Conservation (phyloP, 805 yeast species). For the Pichia eremophila region DNA sequence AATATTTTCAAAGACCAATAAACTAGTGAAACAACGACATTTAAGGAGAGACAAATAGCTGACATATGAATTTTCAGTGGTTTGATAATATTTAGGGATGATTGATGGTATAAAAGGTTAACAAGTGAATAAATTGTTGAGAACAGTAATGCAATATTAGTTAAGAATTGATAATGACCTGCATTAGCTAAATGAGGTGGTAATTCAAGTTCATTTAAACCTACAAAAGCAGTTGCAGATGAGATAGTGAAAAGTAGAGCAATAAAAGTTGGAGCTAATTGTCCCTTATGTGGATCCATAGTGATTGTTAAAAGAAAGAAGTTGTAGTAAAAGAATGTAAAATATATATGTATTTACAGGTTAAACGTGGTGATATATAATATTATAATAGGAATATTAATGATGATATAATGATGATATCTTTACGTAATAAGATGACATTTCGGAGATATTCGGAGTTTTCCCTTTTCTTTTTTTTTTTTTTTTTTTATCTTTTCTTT, state of each 20-base stretch:
- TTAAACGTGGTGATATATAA: too few relatives aligned
- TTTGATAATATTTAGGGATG: background rate
- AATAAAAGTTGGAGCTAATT: background rate
- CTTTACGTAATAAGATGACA: too few relatives aligned
- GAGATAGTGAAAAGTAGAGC: conserved; percentile 4
- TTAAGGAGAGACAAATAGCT: conserved; percentile 49
- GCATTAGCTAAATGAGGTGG: conserved; percentile 45
- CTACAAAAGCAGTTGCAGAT: conserved; percentile 10
- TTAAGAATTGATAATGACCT: conserved; percentile 66
- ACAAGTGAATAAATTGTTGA: conserved; percentile 35
- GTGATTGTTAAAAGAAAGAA: too few relatives aligned
- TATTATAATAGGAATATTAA: too few relatives aligned
- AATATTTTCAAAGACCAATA: conserved; percentile 64
- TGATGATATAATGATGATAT: too few relatives aligned
- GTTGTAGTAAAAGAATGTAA: too few relatives aligned
- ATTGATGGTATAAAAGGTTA: conserved; percentile 31
- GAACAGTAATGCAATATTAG: conserved; percentile 48
- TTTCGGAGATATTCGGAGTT: too few relatives aligned
- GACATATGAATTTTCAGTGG: conserved; percentile 24
- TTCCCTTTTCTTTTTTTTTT: background rate
- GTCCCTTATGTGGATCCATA: background rate
- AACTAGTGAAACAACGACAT: conserved; percentile 49
- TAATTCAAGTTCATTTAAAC: conserved; percentile 22
- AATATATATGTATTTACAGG: too few relatives aligned
- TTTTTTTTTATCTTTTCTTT: background rate